Percentiles rank a stretch among this genome's conserved stretches.
phyloP scores from a whole-genome alignment of 768 basidiomycete species.

The Hypholoma fasciculare region DNA sequence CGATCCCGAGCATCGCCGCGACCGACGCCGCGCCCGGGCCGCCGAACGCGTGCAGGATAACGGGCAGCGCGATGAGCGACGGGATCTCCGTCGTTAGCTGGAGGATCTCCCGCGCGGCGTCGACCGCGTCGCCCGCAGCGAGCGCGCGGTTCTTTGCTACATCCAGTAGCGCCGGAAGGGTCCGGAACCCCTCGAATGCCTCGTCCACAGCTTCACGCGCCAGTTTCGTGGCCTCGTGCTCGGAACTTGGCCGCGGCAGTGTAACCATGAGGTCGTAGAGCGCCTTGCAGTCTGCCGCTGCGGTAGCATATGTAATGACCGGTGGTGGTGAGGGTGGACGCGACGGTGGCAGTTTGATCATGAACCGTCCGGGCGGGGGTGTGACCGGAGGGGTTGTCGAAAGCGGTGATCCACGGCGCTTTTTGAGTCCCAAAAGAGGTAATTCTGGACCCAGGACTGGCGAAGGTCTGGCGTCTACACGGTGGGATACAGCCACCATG shows the following conservation, averaged over 20 bases:
- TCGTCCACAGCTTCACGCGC: slow-evolving; percentile 85
- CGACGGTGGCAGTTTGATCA: slow-evolving; percentile 65
- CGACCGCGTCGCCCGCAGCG: slow-evolving; percentile 20
- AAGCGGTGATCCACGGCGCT: slow-evolving; percentile 36
- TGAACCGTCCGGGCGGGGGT: slow-evolving; percentile 59
- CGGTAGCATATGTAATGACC: slow-evolving; percentile 33
- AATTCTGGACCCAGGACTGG: slow-evolving; percentile 40
- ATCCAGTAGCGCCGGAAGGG: slow-evolving; percentile 59
- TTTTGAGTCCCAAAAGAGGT: slow-evolving; percentile 34
- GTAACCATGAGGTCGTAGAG: slow-evolving; percentile 60
- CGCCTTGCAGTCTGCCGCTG: slow-evolving; percentile 58
- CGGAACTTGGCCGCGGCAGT: slow-evolving; percentile 61
- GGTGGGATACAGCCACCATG: slow-evolving; percentile 68
- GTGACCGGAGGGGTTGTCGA: slow-evolving; percentile 54
- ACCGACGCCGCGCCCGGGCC: slow-evolving; percentile 40
- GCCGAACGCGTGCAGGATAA: slow-evolving; percentile 55
- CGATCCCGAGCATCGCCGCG: slow-evolving; percentile 53
- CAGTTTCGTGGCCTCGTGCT: slow-evolving; percentile 46
- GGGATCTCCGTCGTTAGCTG: slow-evolving; percentile 64
- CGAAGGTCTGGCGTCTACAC: slow-evolving; percentile 41
- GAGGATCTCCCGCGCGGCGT: slow-evolving; percentile 45
- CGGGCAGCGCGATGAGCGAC: slow-evolving; percentile 70
- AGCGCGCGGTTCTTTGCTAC: slow-evolving; percentile 30
- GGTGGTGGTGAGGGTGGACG: slow-evolving; percentile 65
- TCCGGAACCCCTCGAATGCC: slow-evolving; percentile 64